phyloP scores from a whole-genome alignment of 108 stramenopile genomes.

The Cyclostephanos tholiformis region DNA sequence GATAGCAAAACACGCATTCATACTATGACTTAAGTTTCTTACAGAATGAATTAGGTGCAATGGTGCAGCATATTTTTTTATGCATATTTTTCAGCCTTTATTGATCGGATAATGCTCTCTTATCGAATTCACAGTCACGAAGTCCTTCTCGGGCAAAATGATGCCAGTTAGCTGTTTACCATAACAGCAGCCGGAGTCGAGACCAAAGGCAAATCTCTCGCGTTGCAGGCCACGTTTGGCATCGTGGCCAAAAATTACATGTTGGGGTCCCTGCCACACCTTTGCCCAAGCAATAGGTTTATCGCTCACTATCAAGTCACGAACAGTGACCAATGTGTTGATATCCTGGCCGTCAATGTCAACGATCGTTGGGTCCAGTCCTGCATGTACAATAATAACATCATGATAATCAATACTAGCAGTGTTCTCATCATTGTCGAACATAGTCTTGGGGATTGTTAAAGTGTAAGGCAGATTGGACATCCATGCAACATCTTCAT shows the following conservation, averaged over 20 bases:
- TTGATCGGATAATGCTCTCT: slow-evolving; percentile 45
- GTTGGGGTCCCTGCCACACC: slow-evolving; percentile 67
- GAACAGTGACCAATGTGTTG: slow-evolving; percentile 61
- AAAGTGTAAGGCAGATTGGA: slow-evolving; percentile 77
- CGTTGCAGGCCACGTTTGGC: slow-evolving; percentile 80
- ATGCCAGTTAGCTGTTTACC: slow-evolving; percentile 83
- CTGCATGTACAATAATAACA: slow-evolving; percentile 72
- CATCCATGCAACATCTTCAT: slow-evolving; percentile 74
- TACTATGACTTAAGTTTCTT: too few species aligned
- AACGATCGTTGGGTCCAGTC: slow-evolving; percentile 51
- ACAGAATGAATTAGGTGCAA: too few species aligned
- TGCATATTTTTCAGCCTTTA: too few species aligned
- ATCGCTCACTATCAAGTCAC: slow-evolving; percentile 38
- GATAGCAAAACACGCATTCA: too few species aligned
- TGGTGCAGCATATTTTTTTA: too few species aligned
- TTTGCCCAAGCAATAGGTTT: slow-evolving; percentile 51
- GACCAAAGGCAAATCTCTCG: slow-evolving; percentile 71
- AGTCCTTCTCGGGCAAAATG: slow-evolving; percentile 63
- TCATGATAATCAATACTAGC: neutral
- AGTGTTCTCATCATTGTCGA: slow-evolving; percentile 16
- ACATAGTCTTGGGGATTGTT: slow-evolving; percentile 42
- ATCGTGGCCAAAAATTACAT: slow-evolving; percentile 92
- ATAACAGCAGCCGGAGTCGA: slow-evolving; percentile 91
- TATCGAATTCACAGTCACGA: slow-evolving; percentile 68
- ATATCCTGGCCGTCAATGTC: slow-evolving; percentile 49